These are phyloP conservation scores for Craspedostauros australis DNA, from an alignment of 108 stramenopile species.

Conservation along the genomic window DNA sequence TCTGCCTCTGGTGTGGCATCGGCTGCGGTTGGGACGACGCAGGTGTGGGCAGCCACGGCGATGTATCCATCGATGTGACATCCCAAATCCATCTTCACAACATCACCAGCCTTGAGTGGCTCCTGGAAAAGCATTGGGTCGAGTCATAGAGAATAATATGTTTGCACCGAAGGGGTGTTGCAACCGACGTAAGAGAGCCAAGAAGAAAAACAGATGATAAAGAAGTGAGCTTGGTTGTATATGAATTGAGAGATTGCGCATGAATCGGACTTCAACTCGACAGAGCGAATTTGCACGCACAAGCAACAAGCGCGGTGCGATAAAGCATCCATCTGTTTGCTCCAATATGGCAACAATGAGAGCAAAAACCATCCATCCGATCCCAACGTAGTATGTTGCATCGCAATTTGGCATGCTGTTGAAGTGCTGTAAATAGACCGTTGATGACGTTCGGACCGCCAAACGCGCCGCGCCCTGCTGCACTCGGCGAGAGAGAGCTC, in stretches of 20 bases:
- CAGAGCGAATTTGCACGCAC: background rate
- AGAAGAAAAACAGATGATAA: background rate
- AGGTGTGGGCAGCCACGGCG: slow-evolving; percentile 95
- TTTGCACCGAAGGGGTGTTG: no score
- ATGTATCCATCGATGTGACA: slow-evolving; percentile 99
- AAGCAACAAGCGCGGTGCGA: background rate
- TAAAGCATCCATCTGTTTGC: background rate
- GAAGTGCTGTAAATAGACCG: no score
- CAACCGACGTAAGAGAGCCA: background rate
- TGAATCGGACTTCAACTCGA: background rate
- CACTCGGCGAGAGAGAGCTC: background rate
- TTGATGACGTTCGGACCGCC: no score
- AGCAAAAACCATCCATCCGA: no score
- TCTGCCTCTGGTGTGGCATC: slow-evolving; percentile 49
- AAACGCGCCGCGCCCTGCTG: no score
- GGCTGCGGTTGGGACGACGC: slow-evolving; percentile 66
- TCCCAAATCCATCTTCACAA: slow-evolving; percentile 99
- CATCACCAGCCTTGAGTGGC: slow-evolving; percentile 88
- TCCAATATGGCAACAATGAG: no score
- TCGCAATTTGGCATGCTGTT: no score
- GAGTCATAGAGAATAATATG: background rate
- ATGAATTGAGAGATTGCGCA: background rate
- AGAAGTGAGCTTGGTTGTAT: background rate
- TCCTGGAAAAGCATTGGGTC: slow-evolving; percentile 25
- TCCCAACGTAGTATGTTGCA: no score